Percentiles rank a stretch among this genome's conserved stretches.
phyloP scores from a whole-genome alignment of 139 green algal species.

The Ostreobium quekettii region DNA sequence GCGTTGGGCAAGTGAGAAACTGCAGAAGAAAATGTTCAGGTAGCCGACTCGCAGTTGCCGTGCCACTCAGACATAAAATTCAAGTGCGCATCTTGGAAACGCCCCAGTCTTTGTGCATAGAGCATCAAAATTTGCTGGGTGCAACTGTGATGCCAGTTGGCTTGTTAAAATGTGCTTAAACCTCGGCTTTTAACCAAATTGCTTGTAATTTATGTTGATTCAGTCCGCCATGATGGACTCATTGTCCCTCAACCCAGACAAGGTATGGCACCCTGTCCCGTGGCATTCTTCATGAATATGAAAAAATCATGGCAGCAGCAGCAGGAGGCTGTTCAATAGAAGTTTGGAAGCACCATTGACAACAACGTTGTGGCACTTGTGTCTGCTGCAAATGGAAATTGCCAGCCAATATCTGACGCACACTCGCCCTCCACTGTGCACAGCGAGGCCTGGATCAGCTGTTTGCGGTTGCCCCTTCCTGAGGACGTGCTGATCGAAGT shows the following conservation, averaged over 20 bases:
- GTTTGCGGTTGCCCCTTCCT: conserved; percentile 67
- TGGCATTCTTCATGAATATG: not conserved
- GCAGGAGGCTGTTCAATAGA: conserved; percentile 16
- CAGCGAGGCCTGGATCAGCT: conserved; percentile 72
- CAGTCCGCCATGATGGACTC: too few species aligned
- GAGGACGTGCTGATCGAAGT: conserved; percentile 58
- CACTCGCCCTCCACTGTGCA: not conserved
- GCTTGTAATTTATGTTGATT: too few species aligned
- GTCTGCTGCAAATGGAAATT: not conserved
- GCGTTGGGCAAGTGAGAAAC: conserved; percentile 50
- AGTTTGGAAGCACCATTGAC: not conserved
- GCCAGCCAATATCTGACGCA: not conserved
- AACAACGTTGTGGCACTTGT: not conserved
- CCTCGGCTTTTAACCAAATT: too few species aligned
- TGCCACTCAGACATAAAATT: too few species aligned
- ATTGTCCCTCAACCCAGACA: too few species aligned
- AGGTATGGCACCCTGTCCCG: too few species aligned
- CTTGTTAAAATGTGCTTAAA: too few species aligned
- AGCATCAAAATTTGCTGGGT: too few species aligned
- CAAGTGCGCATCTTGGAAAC: too few species aligned
- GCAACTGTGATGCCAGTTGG: too few species aligned
- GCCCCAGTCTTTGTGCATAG: too few species aligned
- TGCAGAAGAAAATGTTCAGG: conserved; percentile 30
- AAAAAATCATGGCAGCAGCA: conserved; percentile 19
- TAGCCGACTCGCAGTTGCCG: conserved; percentile 46